Percentiles rank a stretch among this genome's conserved stretches.
These are phyloP conservation scores for Trichosporon coremiiforme DNA, from an alignment of 1,284 basidiomycete species.

Conservation along the genomic window DNA sequence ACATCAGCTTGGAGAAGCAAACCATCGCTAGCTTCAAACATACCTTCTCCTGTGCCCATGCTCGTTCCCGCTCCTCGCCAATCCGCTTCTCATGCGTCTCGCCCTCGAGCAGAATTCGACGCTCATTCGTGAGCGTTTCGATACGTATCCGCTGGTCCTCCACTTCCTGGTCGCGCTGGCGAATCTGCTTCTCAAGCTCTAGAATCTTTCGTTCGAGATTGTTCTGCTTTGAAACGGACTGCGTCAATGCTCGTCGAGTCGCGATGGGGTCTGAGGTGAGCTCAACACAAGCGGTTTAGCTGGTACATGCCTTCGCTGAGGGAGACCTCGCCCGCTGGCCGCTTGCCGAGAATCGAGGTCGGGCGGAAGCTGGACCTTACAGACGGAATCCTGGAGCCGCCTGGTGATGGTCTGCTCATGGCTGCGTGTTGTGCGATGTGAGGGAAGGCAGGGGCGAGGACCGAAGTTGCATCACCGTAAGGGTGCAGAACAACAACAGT, in stretches of 20 bases:
- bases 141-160: constrained; percentile 41
- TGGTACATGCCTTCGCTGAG: constrained; percentile 29
- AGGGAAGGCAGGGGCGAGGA: neutral
- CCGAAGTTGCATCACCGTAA: neutral
- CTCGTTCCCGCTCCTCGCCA: constrained; percentile 36
- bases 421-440: neutral
- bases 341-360: constrained; percentile 31
- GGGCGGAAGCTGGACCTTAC: constrained; percentile 21
- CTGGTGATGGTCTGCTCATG: constrained; percentile 18
- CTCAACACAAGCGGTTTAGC: neutral
- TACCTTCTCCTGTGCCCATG: constrained; percentile 44
- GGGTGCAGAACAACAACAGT: constrained; percentile 4
- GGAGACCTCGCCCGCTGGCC: constrained; percentile 36
- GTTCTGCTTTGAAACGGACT: constrained; percentile 29
- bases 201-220: constrained; percentile 35
- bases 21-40: constrained; percentile 8
- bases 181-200: constrained; percentile 32
- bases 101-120: constrained; percentile 37
- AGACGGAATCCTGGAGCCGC: constrained; percentile 3
- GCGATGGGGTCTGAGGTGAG: constrained; percentile 29
- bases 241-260: constrained; percentile 30
- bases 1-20: neutral
- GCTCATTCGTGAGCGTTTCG: constrained; percentile 37
- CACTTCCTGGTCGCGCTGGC: constrained; percentile 30
- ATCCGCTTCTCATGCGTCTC: constrained; percentile 35